Percentiles rank a stretch among this genome's conserved stretches.
phyloP scores from a whole-genome alignment of 1,284 basidiomycete genomes.

The Papiliotrema terrestris region DNA sequence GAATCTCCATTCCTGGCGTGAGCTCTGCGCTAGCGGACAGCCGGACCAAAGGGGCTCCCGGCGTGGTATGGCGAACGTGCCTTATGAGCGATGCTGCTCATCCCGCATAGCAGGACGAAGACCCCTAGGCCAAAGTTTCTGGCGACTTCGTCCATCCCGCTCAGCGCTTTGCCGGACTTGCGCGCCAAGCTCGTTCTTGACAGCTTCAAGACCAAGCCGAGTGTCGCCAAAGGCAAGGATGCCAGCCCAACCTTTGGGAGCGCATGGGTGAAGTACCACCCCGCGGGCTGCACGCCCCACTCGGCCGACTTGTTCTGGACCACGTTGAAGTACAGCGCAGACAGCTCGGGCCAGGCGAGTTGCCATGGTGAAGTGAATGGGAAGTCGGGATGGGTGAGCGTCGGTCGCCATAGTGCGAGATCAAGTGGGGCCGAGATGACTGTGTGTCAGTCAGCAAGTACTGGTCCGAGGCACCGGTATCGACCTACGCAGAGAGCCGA shows the following conservation, averaged over 20 bases:
- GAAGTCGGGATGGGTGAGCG: constrained; percentile 16
- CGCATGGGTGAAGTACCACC: constrained; percentile 64
- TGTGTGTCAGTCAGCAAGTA: constrained; percentile 57
- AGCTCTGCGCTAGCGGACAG: neutral
- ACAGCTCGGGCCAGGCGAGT: constrained; percentile 75
- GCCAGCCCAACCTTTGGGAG: constrained; percentile 77
- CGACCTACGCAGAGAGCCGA: constrained; percentile 59
- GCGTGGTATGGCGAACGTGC: constrained; percentile 14
- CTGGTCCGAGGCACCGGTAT: constrained; percentile 44
- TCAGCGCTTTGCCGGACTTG: too few relatives aligned
- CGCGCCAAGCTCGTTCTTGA: too few relatives aligned
- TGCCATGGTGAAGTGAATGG: constrained; percentile 23
- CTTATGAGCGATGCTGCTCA: constrained; percentile 79
- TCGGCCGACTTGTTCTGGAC: constrained; percentile 77
- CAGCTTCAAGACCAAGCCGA: too few relatives aligned
- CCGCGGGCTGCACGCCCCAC: constrained; percentile 79
- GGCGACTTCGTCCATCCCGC: too few relatives aligned
- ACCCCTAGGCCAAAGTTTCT: constrained; percentile 49
- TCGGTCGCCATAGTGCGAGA: constrained; percentile 72
- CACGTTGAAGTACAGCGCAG: constrained; percentile 80
- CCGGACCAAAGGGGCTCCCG: too few relatives aligned
- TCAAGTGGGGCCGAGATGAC: constrained; percentile 66
- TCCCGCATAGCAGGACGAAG: constrained; percentile 58
- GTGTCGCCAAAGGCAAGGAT: constrained; percentile 50
- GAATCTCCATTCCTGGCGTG: constrained; percentile 82